These are phyloP conservation scores for Boletus rubroflammeus DNA, from an alignment of 768 basidiomycete genomes.

Conservation along the genomic window DNA sequence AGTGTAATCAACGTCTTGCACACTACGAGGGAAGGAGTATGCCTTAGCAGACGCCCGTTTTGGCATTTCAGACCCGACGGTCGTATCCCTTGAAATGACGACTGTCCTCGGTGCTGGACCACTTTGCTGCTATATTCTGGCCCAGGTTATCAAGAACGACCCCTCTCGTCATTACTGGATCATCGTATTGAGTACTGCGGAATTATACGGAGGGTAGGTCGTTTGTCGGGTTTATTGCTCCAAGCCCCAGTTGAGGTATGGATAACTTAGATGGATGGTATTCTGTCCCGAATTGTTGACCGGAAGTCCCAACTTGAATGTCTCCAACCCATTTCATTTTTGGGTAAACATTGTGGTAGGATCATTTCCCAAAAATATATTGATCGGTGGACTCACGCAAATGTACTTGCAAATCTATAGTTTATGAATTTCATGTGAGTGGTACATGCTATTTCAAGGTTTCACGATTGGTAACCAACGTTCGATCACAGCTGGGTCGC, in stretches of 20 bases:
- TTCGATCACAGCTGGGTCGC: conserved; percentile 65
- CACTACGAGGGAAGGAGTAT: conserved; percentile 69
- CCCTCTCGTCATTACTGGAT: conserved; percentile 66
- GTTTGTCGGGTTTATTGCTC: not conserved
- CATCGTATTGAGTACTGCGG: conserved; percentile 68
- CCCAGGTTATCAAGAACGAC: conserved; percentile 60
- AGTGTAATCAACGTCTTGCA: not conserved
- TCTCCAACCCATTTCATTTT: conserved; percentile 63
- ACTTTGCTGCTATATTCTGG: conserved; percentile 67
- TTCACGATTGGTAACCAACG: not conserved
- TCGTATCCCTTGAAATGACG: conserved; percentile 79
- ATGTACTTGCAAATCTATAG: conserved; percentile 33
- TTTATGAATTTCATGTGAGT: conserved; percentile 80
- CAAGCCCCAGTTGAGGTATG: not conserved
- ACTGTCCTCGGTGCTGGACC: conserved; percentile 76
- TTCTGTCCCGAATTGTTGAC: conserved; percentile 86
- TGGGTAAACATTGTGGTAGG: conserved; percentile 81
- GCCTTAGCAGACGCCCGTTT: conserved; percentile 77
- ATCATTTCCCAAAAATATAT: conserved; percentile 8
- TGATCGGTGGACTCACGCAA: not conserved
- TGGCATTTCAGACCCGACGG: conserved; percentile 73
- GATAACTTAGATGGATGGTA: conserved; percentile 67
- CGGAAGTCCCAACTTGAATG: conserved; percentile 68
- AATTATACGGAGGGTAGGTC: conserved; percentile 73
- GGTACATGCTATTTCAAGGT: not conserved